Evolutionary conservation across 1,284 basidiomycete genomes (phyloP).

Genomic region (Marasmius tenuissimus): DNA sequence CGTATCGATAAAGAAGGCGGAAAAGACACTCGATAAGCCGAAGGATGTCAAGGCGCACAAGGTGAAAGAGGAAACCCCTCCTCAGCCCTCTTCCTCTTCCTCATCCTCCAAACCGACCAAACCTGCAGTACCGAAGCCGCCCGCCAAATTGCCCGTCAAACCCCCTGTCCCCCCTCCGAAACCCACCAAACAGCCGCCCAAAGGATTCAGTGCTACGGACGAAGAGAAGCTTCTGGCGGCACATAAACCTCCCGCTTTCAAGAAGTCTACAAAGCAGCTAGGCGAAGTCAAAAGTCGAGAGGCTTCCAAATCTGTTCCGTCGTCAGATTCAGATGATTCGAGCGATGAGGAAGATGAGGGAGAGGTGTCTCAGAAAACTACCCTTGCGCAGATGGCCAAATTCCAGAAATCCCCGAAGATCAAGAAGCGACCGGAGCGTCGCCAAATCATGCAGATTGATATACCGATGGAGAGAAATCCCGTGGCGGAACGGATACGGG

Average conservation of each 20-base stretch:
- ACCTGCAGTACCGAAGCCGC: not conserved
- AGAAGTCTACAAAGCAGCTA: constrained; percentile 22
- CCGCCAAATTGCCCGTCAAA: not conserved
- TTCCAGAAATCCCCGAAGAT: constrained; percentile 62
- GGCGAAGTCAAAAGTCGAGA: constrained; percentile 8
- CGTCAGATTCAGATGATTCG: constrained; percentile 20
- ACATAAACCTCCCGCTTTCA: constrained; percentile 35
- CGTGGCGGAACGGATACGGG: constrained; percentile 48
- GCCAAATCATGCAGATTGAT: constrained; percentile 74
- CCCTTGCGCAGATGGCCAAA: constrained; percentile 62
- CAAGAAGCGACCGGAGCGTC: constrained; percentile 56
- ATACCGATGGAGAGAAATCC: constrained; percentile 44
- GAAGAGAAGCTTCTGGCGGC: constrained; percentile 35
- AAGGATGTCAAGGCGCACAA: constrained; percentile 6
- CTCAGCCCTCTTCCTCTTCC: not conserved
- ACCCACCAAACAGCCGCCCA: constrained; percentile 2
- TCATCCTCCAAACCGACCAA: not conserved
- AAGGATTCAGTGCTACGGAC: constrained; percentile 35
- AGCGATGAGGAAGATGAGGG: constrained; percentile 48
- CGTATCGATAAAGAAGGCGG: constrained; percentile 16
- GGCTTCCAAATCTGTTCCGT: constrained; percentile 27
- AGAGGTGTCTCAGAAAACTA: constrained; percentile 44
- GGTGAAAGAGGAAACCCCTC: constrained; percentile 5
- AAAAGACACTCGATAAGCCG: not conserved
- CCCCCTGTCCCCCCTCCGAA: constrained; percentile 3